Base-by-base conservation (phyloP, 1,284 basidiomycete genomes). In the Ceratobasidium sp. region DNA sequence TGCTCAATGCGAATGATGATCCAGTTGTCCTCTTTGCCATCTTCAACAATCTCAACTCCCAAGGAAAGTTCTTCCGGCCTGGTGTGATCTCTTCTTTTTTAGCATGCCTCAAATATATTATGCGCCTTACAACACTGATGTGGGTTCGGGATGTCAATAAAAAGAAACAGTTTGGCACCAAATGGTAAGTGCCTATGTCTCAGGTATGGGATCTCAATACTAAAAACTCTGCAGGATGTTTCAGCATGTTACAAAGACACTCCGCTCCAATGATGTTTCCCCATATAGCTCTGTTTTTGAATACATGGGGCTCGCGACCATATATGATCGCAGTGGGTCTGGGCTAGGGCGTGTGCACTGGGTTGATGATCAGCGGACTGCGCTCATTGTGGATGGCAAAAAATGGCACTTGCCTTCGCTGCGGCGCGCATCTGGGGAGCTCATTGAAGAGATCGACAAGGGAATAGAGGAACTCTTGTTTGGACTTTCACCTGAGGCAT, bases 251-350 rank as follows among this genome's bases (percentile, higher is more conserved):
- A 49, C 46, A 10, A 49, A 49, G 46, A 49, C 46, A 49, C 46
- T 49, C 12, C 10, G 46, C 12, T 49, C 46, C 10, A 49, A 49
- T 49, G 46, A 49, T 18, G 18, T 49, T 18, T 49, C 46, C 10
- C 46, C 46, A 10, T 49, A 49, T 49, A 49, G 46, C 46, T 49
- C 46, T 2, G 46, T 49, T 18, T 49, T 12, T 49, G 46, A 49
- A 49, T 49, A 49, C 46, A 49, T 49, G 46, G 46, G 46, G 18
- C 46, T 49, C 10, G 46, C 46, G 18, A 18, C 18, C 28, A 58
- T 58, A 13, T 58, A 58, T 58, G 55, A 49, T 28, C n/a, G 55
- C 55, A 58, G n/a, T 58, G 55, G 55, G 15, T 28, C 55, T 58
- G n/a, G 15, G 55, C 55, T 28, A 18, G n/a, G n/a, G 28, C 10